Base-by-base conservation (phyloP, 805 yeast genomes). In the Myxozyma nipponensis region DNA sequence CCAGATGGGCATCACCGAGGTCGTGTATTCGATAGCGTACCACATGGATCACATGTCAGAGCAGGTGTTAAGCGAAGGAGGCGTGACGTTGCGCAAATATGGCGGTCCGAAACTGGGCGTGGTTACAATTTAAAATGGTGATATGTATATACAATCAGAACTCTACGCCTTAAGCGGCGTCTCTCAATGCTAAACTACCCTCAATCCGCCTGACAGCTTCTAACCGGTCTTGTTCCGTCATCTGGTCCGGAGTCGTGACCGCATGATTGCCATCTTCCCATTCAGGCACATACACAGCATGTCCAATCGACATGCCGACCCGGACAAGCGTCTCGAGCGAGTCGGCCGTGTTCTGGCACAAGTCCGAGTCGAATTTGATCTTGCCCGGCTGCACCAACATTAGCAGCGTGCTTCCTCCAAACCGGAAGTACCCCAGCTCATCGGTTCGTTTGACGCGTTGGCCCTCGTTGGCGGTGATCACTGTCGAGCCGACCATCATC, bases 401-500 rank as follows among this genome's bases (percentile, higher is more conserved):
- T 2, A 91, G 69, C 4, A 88, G 76, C 0, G 98, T 93, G 0
- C 95, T 86, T 0, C 98, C 98, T 13, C 98, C 98, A 70, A 91
- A 91, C 64, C 90, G 87, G 76, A 91, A 91, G 64, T 87, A 91
- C 0, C 98, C 98, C 24, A 91, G 68, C 62, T 91, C 98, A 39
- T 86, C 90, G 3, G 93, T 86, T 41, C 90, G 74, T 6, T 68
- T 61, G 2, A 91, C 73, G 0, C 46, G 35, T 39, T 80, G 80
- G 1, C 87, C 88, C 41, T 75, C 77, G 46, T 76, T 64, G 15
- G 81, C 83, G 0, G 91, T 82, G 25, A 91, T 66, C 0, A 88
- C 77, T 1, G 84, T 89, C 1, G 95, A 84, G 0, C 98, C 98
- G 2, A 91, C 98, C 97, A 91, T 89, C 98, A 93, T 91, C 0